Base-by-base conservation (phyloP, 148 eudicot species). In the Persicaria maculosa region DNA sequence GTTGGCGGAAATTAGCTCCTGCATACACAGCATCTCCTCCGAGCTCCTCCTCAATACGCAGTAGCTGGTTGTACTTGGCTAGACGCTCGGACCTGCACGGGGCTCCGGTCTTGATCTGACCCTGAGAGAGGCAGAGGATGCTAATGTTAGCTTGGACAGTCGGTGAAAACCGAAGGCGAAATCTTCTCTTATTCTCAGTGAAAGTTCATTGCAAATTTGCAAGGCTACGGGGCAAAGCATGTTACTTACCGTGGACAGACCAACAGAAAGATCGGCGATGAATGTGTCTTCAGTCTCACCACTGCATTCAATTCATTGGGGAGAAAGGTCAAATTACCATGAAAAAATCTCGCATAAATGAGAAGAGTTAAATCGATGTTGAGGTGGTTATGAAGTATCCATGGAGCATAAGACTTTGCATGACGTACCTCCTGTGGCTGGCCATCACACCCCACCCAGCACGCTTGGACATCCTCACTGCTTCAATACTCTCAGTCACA, bases 371-470 rank as follows among this genome's bases (percentile, higher is more conserved):
- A 15, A 52, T 19, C 4, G 20, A n/a, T 15, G 7, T 22, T 59
- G 5, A 22, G 14, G 14, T 1, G 20, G 40, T 31, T 31, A 31
- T 31, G 40, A 1, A 31, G 40, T 31, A 31, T 31, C 40, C 40
- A 7, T 0, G 22, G 12, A 52, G 36, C 71, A 44, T 50, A 1
- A 40, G 0, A 6, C 10, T n/a, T 8, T 15, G 19, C 45, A 46
- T 7, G 61, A 14, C 3, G 4, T 25, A 86, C 89, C 89, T 86
- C 36, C 89, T 78, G 75, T 87, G 90, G 79, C 90, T 87, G 31
- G 88, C 82, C 88, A 87, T 87, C 9, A 87, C 83, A 72, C 90
- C 88, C 90, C 85, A 83, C 8, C 85, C 85, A 75, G 85, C 85
- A 7, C 40, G 72, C 58, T 83, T 83, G 0, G 86, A 75, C 86